Conservation (phyloP, 805 yeast genomes). For the Wilhelminamyces savonicus region DNA sequence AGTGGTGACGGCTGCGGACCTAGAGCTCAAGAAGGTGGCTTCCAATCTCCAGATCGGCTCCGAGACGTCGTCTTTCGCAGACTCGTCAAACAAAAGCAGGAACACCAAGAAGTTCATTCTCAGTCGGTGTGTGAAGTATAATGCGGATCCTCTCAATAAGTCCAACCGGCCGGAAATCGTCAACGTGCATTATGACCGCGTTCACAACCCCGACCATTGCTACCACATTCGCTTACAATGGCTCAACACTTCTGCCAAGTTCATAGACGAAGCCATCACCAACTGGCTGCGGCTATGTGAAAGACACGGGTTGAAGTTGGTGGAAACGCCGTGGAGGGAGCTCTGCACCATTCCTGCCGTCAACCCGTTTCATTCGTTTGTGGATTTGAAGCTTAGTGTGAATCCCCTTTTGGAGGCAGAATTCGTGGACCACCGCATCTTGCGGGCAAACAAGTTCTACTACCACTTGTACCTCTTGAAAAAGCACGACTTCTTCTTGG, state of each 20-base stretch:
- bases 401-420: slow-evolving; percentile 68
- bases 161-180: slow-evolving; percentile 76
- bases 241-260: slow-evolving; percentile 82
- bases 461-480: slow-evolving; percentile 74
- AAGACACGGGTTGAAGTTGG: slow-evolving; percentile 67
- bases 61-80: slow-evolving; percentile 9
- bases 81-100: slow-evolving; percentile 13
- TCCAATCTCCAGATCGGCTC: slow-evolving; percentile 6
- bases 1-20: slow-evolving; percentile 10
- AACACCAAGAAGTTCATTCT: slow-evolving; percentile 46
- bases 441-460: slow-evolving; percentile 52
- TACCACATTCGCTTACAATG: slow-evolving; percentile 89
- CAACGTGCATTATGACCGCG: slow-evolving; percentile 82
- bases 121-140: slow-evolving; percentile 60
- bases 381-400: slow-evolving; percentile 57
- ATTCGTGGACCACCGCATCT: slow-evolving; percentile 34
- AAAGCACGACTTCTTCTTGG: slow-evolving; percentile 69
- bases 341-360: slow-evolving; percentile 65
- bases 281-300: slow-evolving; percentile 82
- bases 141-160: slow-evolving; percentile 66
- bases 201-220: slow-evolving; percentile 92
- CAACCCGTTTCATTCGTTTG: slow-evolving; percentile 86
- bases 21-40: slow-evolving; percentile 16
- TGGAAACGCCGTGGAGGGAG: slow-evolving; percentile 91
- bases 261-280: slow-evolving; percentile 68